Base-by-base conservation (phyloP, 805 yeast genomes). In the Teunomyces gatunensis region DNA sequence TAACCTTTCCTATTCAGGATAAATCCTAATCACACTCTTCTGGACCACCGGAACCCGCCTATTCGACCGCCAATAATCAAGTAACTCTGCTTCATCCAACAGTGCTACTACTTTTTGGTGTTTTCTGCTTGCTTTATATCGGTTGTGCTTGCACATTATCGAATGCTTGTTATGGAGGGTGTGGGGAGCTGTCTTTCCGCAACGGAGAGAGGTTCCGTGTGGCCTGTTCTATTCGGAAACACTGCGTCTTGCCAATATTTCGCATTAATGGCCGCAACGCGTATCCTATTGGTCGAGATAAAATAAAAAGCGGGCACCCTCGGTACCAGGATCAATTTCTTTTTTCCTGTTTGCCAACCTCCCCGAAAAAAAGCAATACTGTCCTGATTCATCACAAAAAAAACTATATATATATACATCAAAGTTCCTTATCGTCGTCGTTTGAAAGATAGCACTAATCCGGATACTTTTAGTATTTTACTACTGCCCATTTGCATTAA, bases 111-210 rank as follows among this genome's bases (percentile, higher is more conserved):
- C 20, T 18, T 18, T 1, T 18, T 18, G 20, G 20, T 18, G 3
- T 18, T 18, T 18, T 2, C 3, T 3, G 20, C 20, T 18, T 3
- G 17, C 2, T 4, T 18, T 18, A 18, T 18, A 18, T 34, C 39
- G 21, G n/a, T 17, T 17, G 13, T 18, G 39, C 7, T 17, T 34
- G 17, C 39, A 10, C 4, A 13, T 18, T 18, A 15, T 34, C 39
- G 39, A 13, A 17, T 11, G n/a, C 21, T 7, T 17, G 39, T 34
- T 17, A 4, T 2, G 11, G 17, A 37, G 34, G 34, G 34, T 32
- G 34, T 37, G 13, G 40, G 40, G 40, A 12, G 40, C 11, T 37
- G 40, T 21, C 18, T 37, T 37, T 15, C 40, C 40, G 40, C 40
- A 20, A 13, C 40, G 40, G 40, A 37, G 11, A 11, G 40, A 15